Evolutionary conservation across 176 grass and related monocot genomes (phyloP).

Genomic region (Paspalum notatum): DNA sequence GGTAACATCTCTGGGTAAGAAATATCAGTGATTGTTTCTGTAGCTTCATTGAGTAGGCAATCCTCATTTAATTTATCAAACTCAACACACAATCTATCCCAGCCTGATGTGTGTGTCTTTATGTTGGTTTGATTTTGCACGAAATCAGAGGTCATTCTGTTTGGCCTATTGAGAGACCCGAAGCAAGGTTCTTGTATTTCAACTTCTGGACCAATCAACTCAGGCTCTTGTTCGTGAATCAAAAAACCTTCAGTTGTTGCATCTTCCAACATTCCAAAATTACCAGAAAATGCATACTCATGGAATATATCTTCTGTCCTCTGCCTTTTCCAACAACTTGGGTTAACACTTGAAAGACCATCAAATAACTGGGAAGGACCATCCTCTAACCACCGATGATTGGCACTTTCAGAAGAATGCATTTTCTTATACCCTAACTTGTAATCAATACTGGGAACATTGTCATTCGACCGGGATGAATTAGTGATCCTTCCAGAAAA

Average conservation of each 20-base stretch:
- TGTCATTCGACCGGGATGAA: constrained; percentile 15
- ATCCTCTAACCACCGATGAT: constrained; percentile 39
- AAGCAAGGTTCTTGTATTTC: constrained; percentile 43
- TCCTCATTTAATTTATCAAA: constrained; percentile 49
- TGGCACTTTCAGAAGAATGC: constrained; percentile 15
- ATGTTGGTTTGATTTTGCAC: constrained; percentile 48
- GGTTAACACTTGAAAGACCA: constrained; percentile 38
- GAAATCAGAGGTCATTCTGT: constrained; percentile 43
- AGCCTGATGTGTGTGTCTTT: constrained; percentile 29
- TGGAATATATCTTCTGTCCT: constrained; percentile 40
- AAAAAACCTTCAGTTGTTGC: constrained; percentile 16
- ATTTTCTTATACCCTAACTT: constrained; percentile 25
- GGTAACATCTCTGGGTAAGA: constrained; percentile 44
- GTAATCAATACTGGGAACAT: constrained; percentile 33
- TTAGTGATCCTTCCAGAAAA: constrained; percentile 36
- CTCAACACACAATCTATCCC: constrained; percentile 38
- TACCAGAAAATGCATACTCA: constrained; percentile 37
- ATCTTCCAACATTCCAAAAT: constrained; percentile 41
- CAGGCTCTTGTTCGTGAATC: constrained; percentile 26
- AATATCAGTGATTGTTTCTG: constrained; percentile 30
- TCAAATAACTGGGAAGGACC: constrained; percentile 45
- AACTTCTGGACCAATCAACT: constrained; percentile 38
- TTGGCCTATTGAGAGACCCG: constrained; percentile 38
- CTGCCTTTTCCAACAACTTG: constrained; percentile 40
- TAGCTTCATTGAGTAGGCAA: constrained; percentile 35